These are phyloP conservation scores for Pilaira anomala DNA, from an alignment of 192 early-diverging fungal genomes.

Conservation along the genomic window DNA sequence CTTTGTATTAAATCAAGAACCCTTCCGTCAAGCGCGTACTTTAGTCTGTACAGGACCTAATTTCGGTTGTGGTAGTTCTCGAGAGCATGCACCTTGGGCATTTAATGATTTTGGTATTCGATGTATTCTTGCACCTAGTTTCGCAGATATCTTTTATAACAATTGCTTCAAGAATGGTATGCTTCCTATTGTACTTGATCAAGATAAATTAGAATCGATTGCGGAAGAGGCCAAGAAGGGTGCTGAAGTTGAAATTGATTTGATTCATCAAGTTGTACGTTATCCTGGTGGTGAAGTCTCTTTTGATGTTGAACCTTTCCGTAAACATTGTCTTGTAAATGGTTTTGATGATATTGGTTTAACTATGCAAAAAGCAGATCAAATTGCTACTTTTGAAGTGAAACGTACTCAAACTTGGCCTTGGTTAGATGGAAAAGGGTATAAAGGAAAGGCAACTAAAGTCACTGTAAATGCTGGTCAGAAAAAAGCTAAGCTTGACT, in stretches of 20 bases:
- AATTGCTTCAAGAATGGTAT: conserved; percentile 76
- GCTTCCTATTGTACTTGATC: conserved; percentile 50
- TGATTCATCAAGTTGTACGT: conserved; percentile 48
- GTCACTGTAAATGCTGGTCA: conserved; percentile 7
- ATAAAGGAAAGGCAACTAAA: conserved; percentile 25
- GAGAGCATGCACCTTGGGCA: conserved; percentile 78
- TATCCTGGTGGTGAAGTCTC: conserved; percentile 41
- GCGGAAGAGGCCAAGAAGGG: conserved; percentile 48
- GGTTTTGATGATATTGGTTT: conserved; percentile 73
- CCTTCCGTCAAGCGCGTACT: conserved; percentile 48
- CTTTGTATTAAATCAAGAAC: conserved; percentile 62
- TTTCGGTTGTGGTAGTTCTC: conserved; percentile 66
- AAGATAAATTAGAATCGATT: conserved; percentile 35
- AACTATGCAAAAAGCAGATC: conserved; percentile 58
- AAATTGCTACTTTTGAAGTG: conserved; percentile 53
- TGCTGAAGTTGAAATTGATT: conserved; percentile 49
- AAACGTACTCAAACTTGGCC: conserved; percentile 49
- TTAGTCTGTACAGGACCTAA: conserved; percentile 58
- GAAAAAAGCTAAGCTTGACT: conserved; percentile 33
- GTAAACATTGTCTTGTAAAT: conserved; percentile 62
- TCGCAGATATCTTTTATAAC: conserved; percentile 75
- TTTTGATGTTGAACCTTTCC: conserved; percentile 60
- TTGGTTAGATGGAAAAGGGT: conserved; percentile 62
- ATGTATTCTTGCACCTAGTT: conserved; percentile 64
- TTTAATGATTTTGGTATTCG: conserved; percentile 69